Base-by-base conservation (phyloP, 768 basidiomycete species). In the Tylopilus intermedius region DNA sequence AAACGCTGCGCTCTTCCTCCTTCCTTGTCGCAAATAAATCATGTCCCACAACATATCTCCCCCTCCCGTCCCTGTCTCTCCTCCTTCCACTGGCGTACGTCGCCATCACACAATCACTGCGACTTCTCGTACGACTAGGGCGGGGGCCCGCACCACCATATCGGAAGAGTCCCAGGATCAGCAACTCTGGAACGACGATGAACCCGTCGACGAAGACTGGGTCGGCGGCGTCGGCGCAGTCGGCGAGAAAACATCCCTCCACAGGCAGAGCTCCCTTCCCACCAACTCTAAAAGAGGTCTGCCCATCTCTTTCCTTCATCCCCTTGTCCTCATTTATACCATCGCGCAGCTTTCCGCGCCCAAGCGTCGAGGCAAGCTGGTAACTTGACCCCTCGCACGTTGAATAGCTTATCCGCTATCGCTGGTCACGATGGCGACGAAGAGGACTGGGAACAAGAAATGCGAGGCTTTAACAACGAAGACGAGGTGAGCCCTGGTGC, bases 391-490 rank as follows among this genome's bases (percentile, higher is more conserved):
- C 85, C 86, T 32, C 83, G 88, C 54, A 79, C 81, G 22, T 74
- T 91, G 69, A 91, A 90, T 62, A 91, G 88, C 67, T 80, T 93
- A 49, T 80, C 86, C 33, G 87, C 87, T 50, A 92, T 93, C 69
- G 83, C 87, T 47, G 89, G 88, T 39, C 86, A 89, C 62, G 90
- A 93, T 60, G 88, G 85, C 59, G 90, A 90, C 55, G 90, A 93
- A 66, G 90, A 91, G 58, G 86, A 89, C 51, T 93, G 90, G 90
- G 87, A 89, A 67, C 73, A 77, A 40, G 81, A 82, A 38, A 77
- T 84, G 68, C 70, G 76, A 18, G 79, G 76, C 69, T 71, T 79
- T 66, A 71, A 74, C 11, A 74, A 81, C 53, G 84, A 84, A 48
- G 87, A 88, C 30, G 86, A 88, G 71, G 89, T 88, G 56, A 58